Base-by-base conservation (phyloP, 2,329 filamentous ascomycete species). In the Didymella lethalis region DNA sequence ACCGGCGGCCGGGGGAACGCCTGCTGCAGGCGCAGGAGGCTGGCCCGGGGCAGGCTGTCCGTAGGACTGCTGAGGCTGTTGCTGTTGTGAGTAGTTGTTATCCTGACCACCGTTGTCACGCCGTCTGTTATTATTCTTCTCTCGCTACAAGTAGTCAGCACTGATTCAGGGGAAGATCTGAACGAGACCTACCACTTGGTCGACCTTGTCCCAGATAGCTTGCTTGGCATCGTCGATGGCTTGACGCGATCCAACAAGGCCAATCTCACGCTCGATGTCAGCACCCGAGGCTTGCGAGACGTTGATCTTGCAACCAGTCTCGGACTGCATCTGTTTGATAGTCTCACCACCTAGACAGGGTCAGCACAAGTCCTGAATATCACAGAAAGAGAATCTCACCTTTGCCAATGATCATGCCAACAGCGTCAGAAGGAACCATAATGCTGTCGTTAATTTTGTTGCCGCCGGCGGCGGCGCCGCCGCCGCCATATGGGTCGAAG, bases 361-460 rank as follows among this genome's bases (percentile, higher is more conserved):
- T 69, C 65, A 76, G 63, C 67, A 51, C 16, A 7, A 11, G 3
- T n/a, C 41, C 25, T 34, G 18, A 36, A 20, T 29, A 29, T 3
- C 58, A 2, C 5, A 28, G 8, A 26, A 31, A 10, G 2, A 26
- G 12, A 32, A 41, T 50, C 61, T 60, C 68, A 83, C 83, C 91
- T 82, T 96, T 96, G 64, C 93, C 93, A 61, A 97, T 97, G 65
- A 97, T 96, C 93, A 97, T 97, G 61, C 93, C 93, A 54, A 97
- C 93, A 6, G 93, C 90, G 75, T 97, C 93, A 23, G 92, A 94
- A 12, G 93, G 93, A 10, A 97, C 92, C 66, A 87, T 88, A 63
- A 97, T 92, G 40, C 87, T 88, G 71, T 97, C 92, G 70, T 89
- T 93, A 69, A 90, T 85, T 80, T 93, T 94, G 59, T 71, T 72